phyloP scores from a whole-genome alignment of 805 yeast species.

The Candida peoriensis region DNA sequence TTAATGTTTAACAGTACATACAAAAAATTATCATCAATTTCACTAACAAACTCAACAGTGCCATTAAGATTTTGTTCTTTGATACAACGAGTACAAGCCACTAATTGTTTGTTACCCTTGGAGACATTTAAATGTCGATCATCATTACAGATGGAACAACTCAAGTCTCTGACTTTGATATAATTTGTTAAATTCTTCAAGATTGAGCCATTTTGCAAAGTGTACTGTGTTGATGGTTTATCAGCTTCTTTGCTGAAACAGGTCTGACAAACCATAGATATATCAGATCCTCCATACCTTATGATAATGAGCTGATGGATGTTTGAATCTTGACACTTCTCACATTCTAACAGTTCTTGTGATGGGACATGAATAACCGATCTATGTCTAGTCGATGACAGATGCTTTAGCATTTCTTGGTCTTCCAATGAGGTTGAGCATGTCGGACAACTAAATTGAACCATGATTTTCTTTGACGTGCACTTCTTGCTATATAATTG shows the following conservation, averaged over 20 bases:
- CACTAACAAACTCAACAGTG: conserved; percentile 32
- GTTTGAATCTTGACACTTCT: conserved; percentile 49
- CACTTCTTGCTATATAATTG: neutral
- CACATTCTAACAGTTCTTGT: conserved; percentile 46
- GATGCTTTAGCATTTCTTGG: conserved; percentile 45
- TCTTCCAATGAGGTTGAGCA: conserved; percentile 34
- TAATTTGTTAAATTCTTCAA: conserved; percentile 43
- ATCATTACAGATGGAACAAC: conserved; percentile 39
- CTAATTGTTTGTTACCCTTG: conserved; percentile 15
- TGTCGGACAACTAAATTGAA: conserved; percentile 38
- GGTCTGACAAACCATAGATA: conserved; percentile 41
- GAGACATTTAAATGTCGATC: conserved; percentile 38
- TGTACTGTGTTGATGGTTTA: conserved; percentile 44
- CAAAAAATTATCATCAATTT: conserved; percentile 42
- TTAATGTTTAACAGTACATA: conserved; percentile 44
- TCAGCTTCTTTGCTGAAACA: conserved; percentile 41
- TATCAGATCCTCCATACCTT: conserved; percentile 51
- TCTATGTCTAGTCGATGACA: conserved; percentile 50
- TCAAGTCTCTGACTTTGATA: conserved; percentile 44
- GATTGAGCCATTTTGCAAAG: conserved; percentile 52
- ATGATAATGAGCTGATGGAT: conserved; percentile 47
- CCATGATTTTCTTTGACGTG: too few relatives aligned
- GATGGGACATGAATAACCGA: conserved; percentile 30
- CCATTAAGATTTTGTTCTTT: conserved; percentile 15
- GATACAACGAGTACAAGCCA: conserved; percentile 42